Conservation (phyloP, 768 basidiomycete genomes). For the Pleurotus salmoneostramineus region DNA sequence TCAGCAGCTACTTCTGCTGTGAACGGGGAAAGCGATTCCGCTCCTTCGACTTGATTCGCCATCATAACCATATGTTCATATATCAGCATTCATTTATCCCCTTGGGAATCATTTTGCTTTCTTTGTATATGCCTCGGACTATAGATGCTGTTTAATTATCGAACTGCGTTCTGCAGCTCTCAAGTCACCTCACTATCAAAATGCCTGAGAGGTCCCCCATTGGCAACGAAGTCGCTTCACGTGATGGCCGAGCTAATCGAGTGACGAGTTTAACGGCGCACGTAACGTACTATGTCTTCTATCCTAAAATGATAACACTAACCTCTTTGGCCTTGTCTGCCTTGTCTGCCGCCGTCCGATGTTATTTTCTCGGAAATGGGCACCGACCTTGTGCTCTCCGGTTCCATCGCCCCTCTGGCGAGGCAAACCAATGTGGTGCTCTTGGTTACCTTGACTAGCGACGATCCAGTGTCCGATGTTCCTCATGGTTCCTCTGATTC, state of each 20-base stretch:
- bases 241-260: not conserved
- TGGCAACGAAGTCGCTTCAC: not conserved
- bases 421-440: slow-evolving; percentile 4
- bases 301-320: not conserved
- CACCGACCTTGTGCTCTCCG: not conserved
- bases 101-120: not conserved
- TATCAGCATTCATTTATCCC: slow-evolving; percentile 1
- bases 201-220: too few species aligned
- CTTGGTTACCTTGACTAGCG: slow-evolving; percentile 4
- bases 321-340: not conserved
- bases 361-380: not conserved
- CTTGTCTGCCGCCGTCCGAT: not conserved
- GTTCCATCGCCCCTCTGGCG: not conserved
- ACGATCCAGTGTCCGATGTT: not conserved
- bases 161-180: not conserved
- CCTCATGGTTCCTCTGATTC: slow-evolving; percentile 4
- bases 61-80: not conserved
- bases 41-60: slow-evolving; percentile 39
- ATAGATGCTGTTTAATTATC: slow-evolving; percentile 9
- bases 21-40: slow-evolving; percentile 59
- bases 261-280: not conserved
- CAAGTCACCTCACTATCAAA: not conserved
- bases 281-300: not conserved
- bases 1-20: slow-evolving; percentile 35
- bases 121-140: slow-evolving; percentile 6